Evolutionary conservation across 148 eudicot genomes (phyloP), one percentile per base, ranked within the genome.

Genomic region (Rhododendron mucronatum): DNA sequence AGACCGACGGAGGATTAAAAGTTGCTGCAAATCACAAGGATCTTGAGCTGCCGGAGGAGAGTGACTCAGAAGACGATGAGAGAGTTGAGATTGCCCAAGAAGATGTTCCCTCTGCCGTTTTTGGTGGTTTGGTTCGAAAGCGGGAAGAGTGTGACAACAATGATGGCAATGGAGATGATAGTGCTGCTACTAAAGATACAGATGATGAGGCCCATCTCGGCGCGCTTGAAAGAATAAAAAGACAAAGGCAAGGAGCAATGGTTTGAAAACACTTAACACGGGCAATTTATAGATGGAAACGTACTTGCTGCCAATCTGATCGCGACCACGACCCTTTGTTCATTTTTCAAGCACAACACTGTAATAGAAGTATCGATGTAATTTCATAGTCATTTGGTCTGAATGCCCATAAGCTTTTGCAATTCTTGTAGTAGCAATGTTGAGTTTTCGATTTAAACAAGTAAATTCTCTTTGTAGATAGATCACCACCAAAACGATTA

Each of bases 11-110:
- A 30, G 89, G 47, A 11, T 57, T 75, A 6, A 91, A 51, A 80
- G 86, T 86, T n/a, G 86, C 86, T 11, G 91, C 90, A 14, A 95
- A 94, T 84, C 84, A 84, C 7, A 98, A 95, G 87, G 98, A 94
- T 73, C 93, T 96, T 3, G 98, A 96, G 82, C 91, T 95, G 1
- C 98, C 98, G 0, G 99, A 95, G 6, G 98, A 93, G 83, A 92
- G 95, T 55, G 96, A 92, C 12, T 88, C 91, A 14, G 95, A 89
- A 77, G 94, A 90, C 78, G 94, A 88, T 21, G 93, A 83, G 39
- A 93, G 81, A 28, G 94, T 95, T 18, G 94, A 94, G 86, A 94
- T 96, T 75, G 87, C 95, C 41, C 97, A 92, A 55, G 94, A 93
- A 84, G 95, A 94, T 35, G 94, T 94, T 30, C 99, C 98, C 0